A percentile compares a stretch with the other conserved stretches of the same genome.
These are phyloP conservation scores for Cryptosporidium muris DNA, from an alignment of 169 alveolate genomes.

Conservation along the genomic window DNA sequence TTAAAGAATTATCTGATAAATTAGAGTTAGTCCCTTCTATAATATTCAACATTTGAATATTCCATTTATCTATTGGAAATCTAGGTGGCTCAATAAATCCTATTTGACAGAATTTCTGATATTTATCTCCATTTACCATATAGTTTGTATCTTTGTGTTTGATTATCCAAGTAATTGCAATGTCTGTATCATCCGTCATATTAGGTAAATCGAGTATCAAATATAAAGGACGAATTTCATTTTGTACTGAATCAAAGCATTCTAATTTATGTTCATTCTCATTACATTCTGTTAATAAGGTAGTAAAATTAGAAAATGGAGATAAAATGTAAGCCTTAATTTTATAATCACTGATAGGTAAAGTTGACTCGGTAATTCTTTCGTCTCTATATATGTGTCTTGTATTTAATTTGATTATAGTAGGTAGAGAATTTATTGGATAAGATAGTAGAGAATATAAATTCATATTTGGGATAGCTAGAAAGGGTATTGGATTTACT, in stretches of 20 bases:
- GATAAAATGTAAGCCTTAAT: constrained; percentile 6
- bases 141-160: too few species aligned
- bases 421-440: constrained; percentile 38
- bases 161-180: too few species aligned
- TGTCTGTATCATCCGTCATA: too few species aligned
- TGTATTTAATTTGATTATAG: constrained; percentile 4
- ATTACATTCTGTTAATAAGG: constrained; percentile 7
- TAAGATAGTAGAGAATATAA: constrained; percentile 1
- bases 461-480: constrained; percentile 14
- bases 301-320: constrained; percentile 19
- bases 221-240: constrained; percentile 38
- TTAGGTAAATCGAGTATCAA: constrained; percentile 23
- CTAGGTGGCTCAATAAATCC: too few species aligned
- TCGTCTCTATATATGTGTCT: constrained; percentile 4
- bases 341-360: background rate
- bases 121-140: too few species aligned
- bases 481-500: constrained; percentile 52
- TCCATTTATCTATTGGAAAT: too few species aligned
- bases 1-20: too few species aligned
- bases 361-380: background rate
- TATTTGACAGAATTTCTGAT: too few species aligned
- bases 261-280: constrained; percentile 13
- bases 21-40: too few species aligned
- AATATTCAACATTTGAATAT: too few species aligned
- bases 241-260: constrained; percentile 10